Base-by-base conservation (phyloP, 805 yeast species). In the Saccharomycopsis fibuligera region DNA sequence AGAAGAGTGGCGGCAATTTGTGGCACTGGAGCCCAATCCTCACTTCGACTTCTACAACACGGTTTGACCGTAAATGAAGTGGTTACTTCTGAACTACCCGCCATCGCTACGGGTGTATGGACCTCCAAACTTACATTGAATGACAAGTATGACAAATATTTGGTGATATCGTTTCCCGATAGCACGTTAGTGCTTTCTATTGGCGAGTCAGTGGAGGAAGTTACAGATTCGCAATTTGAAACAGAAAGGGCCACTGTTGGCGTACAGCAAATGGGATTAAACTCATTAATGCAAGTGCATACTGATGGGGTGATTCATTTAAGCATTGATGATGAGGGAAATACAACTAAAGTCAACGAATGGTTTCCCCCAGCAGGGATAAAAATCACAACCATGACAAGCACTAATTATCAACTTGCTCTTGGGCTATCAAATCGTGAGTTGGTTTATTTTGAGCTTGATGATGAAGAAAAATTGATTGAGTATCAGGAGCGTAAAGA, bases 281-380 rank as follows among this genome's bases (percentile, higher is more conserved):
- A 62, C 3, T 76, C 91, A 0, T 61, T 89, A 0, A 75, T 83
- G 4, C 99, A 91, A 61, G 72, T 91, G 1, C 85, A 86, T 60
- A 55, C 78, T 0, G 72, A 76, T 52, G 96, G 93, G 3, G 67
- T 91, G 21, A 70, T 83, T 14, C 87, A 84, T 56, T 67, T 83
- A 2, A 58, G 62, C 35, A 55, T 61, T 49, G 57, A 57, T 25
- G 55, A 59, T n/a, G 62, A 68, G n/a, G 56, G 58, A 3, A 57
- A 56, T 2, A 56, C 56, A 22, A 55, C 64, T 17, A 61, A 65
- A 38, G 60, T 65, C n/a, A 64, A 72, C 12, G 83, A 83, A 53
- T 93, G 98, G 98, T 68, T 64, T 25, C 87, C 96, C 1, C 95
- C 96, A 0, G 79, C 82, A 0, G 95, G 93, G 2, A 76, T 81